Evolutionary conservation across 208 protist species (phyloP), one percentile per base, ranked within the genome.

Genomic region (Balamuthia mandrillaris): DNA sequence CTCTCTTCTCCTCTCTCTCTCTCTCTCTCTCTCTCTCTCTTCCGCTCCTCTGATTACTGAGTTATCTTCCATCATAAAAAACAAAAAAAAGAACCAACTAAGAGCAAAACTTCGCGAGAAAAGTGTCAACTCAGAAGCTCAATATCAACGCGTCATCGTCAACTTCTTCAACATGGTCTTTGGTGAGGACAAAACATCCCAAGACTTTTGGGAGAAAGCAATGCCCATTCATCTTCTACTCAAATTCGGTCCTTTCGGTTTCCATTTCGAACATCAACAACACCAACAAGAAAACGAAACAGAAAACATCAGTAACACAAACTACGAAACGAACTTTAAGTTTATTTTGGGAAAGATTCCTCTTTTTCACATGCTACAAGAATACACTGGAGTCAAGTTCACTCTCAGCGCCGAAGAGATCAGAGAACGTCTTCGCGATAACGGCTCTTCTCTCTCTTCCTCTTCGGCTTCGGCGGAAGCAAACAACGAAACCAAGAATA

Each of bases 161-260:
- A 42, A 79, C 7, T 79, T 79, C 51, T 79, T 79, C 70, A 79
- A 79, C 24, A 33, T 79, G 10, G 70, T 79, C 3, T 60, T 79
- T 21, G 70, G 70, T 3, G 51, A 79, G 51, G 70, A 60, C 29
- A 35, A 68, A 35, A 24, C 31, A 16, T 61, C 70, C 31, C 41
- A 54, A 10, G 29, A 79, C 16, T 79, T 79, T 63, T 79, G 70
- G 70, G 51, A 79, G 29, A 18, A 61, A 16, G 51, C 70, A 5
- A 79, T 79, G 70, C 70, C 70, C 51, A 60, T 79, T 31, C 70
- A 79, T 18, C 70, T 79, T 7, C n/a, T 24, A 24, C 51, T 79
- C 29, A 79, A 79, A 24, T 79, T 56, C 51, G 70, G 70, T 14
- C 70, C 70, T 5, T 79, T 79, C n/a, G 27, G 31, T 24, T 79